Base-by-base conservation (phyloP, 805 yeast species). In the Middelhovenomyces tepae region DNA sequence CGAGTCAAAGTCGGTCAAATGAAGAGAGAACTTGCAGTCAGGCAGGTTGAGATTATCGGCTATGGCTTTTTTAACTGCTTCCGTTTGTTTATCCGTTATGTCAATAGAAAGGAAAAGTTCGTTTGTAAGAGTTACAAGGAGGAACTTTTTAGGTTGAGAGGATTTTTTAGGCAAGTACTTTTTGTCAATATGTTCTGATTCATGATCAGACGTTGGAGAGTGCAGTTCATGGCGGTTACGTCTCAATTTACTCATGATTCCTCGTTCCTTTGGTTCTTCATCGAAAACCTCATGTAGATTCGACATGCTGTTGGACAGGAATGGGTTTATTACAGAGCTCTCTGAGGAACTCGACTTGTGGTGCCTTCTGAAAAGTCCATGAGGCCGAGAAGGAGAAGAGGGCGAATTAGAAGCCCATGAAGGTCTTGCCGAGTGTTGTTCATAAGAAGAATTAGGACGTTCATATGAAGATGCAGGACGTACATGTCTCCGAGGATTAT, bases 111-210 rank as follows among this genome's bases (percentile, higher is more conserved):
- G 55, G 50, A 72, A 87, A 9, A 54, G 57, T 10, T 44, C 45
- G 43, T 78, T 77, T 50, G 87, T 87, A n/a, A 57, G 54, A 0
- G 94, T 78, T 0, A 72, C 71, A 31, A 86, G 56, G 3, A 83
- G 57, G n/a, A n/a, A n/a, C n/a, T n/a, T n/a, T n/a, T n/a, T n/a
- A n/a, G n/a, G n/a, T n/a, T n/a, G n/a, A n/a, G n/a, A n/a, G n/a
- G n/a, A n/a, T n/a, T n/a, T n/a, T n/a, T n/a, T n/a, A n/a, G n/a
- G n/a, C n/a, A n/a, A n/a, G n/a, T n/a, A n/a, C n/a, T n/a, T n/a
- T n/a, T n/a, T n/a, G n/a, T n/a, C n/a, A n/a, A n/a, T n/a, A n/a
- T n/a, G n/a, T n/a, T n/a, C n/a, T n/a, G n/a, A n/a, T n/a, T n/a
- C n/a, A n/a, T n/a, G n/a, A 6, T 44, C 44, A 11, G 44, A 40